A percentile compares a stretch with the other conserved stretches of the same genome.
phyloP scores from a whole-genome alignment of 192 early-diverging fungal species.

The Nowakowskiella sp. region DNA sequence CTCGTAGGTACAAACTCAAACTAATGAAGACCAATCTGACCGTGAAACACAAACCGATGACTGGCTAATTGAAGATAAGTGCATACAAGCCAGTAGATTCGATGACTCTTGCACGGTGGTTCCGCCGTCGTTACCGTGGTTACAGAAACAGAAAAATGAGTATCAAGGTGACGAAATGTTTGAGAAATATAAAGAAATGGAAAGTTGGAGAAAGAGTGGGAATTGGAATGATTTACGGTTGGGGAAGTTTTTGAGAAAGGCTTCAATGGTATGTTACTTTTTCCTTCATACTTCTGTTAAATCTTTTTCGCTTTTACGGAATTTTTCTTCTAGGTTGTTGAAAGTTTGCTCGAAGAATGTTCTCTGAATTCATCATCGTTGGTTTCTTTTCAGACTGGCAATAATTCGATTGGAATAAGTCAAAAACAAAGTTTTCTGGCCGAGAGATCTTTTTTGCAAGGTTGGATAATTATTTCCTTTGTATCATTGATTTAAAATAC shows the following conservation, averaged over 20 bases:
- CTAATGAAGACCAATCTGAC: conserved; percentile 25
- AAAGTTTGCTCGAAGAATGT: too few species aligned
- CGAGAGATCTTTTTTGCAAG: too few species aligned
- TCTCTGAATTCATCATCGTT: too few species aligned
- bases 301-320: too few species aligned
- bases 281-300: too few species aligned
- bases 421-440: too few species aligned
- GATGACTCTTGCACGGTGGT: background rate
- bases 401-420: too few species aligned
- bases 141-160: background rate
- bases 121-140: conserved; percentile 11
- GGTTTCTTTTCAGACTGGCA: too few species aligned
- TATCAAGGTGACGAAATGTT: conserved; percentile 7
- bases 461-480: background rate
- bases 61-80: conserved; percentile 31
- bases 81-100: conserved; percentile 34
- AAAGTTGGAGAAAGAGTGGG: conserved; percentile 2
- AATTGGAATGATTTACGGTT: background rate
- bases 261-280: too few species aligned
- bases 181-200: conserved; percentile 3
- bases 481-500: background rate
- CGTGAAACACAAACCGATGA: conserved; percentile 38
- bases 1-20: conserved; percentile 36
- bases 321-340: too few species aligned
- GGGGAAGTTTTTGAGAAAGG: background rate